These are phyloP conservation scores for Xylariaceae sp. DNA, from an alignment of 2,329 filamentous ascomycete genomes.

Conservation along the genomic window DNA sequence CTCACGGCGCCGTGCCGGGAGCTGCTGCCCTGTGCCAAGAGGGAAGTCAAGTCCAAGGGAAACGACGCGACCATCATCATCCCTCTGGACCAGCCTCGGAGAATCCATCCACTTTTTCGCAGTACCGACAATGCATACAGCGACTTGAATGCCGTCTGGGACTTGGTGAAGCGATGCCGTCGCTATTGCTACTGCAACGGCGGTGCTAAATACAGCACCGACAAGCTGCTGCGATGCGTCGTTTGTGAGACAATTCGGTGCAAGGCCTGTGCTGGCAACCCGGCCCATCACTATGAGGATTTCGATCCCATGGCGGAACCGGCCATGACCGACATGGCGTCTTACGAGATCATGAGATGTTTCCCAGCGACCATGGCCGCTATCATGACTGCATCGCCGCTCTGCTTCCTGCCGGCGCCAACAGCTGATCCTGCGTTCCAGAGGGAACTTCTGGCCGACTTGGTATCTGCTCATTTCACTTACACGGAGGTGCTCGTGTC, in stretches of 20 bases:
- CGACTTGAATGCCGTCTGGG: constrained; percentile 11
- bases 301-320: constrained; percentile 14
- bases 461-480: constrained; percentile 20
- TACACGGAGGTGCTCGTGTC: constrained; percentile 23
- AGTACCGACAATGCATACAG: background rate
- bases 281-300: constrained; percentile 26
- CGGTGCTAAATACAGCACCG: constrained; percentile 27
- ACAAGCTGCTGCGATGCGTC: constrained; percentile 26
- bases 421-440: constrained; percentile 1
- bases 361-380: constrained; percentile 19
- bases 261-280: constrained; percentile 35
- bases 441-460: constrained; percentile 2
- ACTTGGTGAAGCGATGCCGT: constrained; percentile 18
- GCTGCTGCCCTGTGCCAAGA: too few species aligned
- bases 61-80: too few species aligned
- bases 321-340: constrained; percentile 16
- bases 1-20: background rate
- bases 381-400: constrained; percentile 2
- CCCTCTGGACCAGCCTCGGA: too few species aligned
- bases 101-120: too few species aligned
- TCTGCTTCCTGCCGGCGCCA: constrained; percentile 4
- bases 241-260: constrained; percentile 35
- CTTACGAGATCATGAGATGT: constrained; percentile 17
- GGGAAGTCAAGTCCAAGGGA: too few species aligned
- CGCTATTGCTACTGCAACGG: constrained; percentile 36